These are phyloP conservation scores for Histomonas meleagridis DNA, from an alignment of 208 protist species.

Conservation along the genomic window DNA sequence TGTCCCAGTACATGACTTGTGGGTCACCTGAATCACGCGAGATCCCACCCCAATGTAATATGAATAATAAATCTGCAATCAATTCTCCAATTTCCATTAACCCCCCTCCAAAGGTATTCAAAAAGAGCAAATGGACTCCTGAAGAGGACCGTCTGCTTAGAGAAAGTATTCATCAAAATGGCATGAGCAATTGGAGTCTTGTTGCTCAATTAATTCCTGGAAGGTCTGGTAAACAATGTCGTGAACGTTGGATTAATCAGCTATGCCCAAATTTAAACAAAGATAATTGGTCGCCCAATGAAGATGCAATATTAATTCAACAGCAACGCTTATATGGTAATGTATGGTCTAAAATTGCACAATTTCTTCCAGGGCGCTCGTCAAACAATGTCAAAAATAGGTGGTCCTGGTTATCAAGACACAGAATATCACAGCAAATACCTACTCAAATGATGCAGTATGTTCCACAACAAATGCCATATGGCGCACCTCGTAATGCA, in stretches of 20 bases:
- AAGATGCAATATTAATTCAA: not conserved
- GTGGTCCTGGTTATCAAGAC: not conserved
- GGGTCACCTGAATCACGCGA: no score
- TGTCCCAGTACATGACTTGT: no score
- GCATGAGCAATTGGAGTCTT: not conserved
- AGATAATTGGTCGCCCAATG: not conserved
- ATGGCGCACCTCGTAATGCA: no score
- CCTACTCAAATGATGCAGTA: not conserved
- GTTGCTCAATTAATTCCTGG: not conserved
- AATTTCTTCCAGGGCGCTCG: not conserved
- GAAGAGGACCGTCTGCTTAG: not conserved
- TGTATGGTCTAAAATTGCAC: not conserved
- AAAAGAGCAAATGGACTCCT: constrained; percentile 11
- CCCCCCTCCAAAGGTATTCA: not conserved
- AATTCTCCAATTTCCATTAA: no score
- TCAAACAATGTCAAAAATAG: constrained; percentile 7
- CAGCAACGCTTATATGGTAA: not conserved
- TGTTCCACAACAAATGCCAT: no score
- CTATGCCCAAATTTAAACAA: not conserved
- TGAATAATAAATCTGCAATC: no score
- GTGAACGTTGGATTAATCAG: constrained; percentile 10
- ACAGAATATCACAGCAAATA: not conserved
- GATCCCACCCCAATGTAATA: no score
- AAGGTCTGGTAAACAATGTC: constrained; percentile 6
- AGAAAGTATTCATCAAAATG: not conserved